Base-by-base conservation (phyloP, 2,329 filamentous ascomycete species). In the Stagonosporopsis vannaccii region DNA sequence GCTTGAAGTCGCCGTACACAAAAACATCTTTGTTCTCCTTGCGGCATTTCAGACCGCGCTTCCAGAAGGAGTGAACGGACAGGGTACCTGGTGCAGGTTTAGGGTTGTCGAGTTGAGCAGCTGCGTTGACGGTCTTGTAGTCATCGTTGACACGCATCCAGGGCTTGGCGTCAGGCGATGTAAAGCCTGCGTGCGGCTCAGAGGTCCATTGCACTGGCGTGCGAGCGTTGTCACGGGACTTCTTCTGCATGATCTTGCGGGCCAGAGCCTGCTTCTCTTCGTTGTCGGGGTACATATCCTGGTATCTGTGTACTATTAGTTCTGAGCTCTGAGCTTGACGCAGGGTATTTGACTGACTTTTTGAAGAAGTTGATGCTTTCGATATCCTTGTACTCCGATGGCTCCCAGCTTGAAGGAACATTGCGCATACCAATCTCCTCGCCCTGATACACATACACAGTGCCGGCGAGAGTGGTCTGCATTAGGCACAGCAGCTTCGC, bases 201-300 rank as follows among this genome's bases (percentile, higher is more conserved):
- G 71, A 75, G 45, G 81, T 80, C 88, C 88, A 91, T 65, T 90
- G 87, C 77, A 91, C 85, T 0, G 88, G 88, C 4, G 85, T 83
- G 15, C 88, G 80, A 9, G 86, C 83, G 66, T 90, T 85, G 71
- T 91, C 88, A 37, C 87, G 80, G n/a, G 82, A 85, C 51, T 89
- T 83, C 58, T 81, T 78, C 56, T 86, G 82, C 63, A 90, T 76
- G 58, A 70, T 79, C 20, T 68, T 59, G 22, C 68, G 65, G 2
- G 66, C 72, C 11, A 67, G 45, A 8, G 59, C 57, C 43, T 73
- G 67, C 39, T 74, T 74, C 6, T 63, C 58, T 2, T 60, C 36
- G 43, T 73, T 26, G 35, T 60, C 58, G 12, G 72, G 68, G 58
- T 75, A 74, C 52, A 71, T 62, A 15, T 67, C 49, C 37, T 61